Conservation (phyloP, 2,329 filamentous ascomycete genomes). For the Aspergillus intermedius region DNA sequence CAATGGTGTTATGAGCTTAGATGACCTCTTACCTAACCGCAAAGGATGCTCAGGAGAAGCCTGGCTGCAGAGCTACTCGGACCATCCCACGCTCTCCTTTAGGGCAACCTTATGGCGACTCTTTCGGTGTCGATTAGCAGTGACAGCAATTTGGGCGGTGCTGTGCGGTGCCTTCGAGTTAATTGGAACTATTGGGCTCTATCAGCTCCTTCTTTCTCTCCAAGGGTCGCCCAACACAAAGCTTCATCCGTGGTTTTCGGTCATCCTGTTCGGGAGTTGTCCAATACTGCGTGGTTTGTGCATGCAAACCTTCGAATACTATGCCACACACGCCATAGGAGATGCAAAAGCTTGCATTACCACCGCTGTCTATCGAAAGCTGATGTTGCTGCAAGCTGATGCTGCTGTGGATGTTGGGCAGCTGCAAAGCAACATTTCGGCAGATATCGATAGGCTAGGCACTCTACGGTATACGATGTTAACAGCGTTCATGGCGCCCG, state of each 20-base stretch:
- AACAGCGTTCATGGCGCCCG: conserved; percentile 9
- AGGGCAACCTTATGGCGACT: conserved; percentile 4
- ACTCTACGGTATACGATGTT: conserved; percentile 8
- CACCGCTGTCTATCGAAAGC: conserved; percentile 6
- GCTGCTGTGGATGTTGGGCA: conserved; percentile 5
- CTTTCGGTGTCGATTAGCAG: conserved; percentile 2
- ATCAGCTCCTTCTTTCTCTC: conserved; percentile 7
- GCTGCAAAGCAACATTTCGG: conserved; percentile 8
- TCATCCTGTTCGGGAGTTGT: conserved; percentile 4
- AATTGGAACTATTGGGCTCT: conserved; percentile 5
- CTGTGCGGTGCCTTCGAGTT: conserved; percentile 8
- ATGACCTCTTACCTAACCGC: conserved; percentile 1
- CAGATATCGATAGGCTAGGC: conserved; percentile 9
- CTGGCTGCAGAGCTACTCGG: conserved; percentile 1
- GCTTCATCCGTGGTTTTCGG: conserved; percentile 5
- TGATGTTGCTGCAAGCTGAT: conserved; percentile 1
- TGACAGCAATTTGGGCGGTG: conserved; percentile 3
- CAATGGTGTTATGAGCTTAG: conserved; percentile 1
- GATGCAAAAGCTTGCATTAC: conserved; percentile 6
- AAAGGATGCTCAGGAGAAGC: neutral
- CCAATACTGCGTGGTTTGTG: conserved; percentile 9
- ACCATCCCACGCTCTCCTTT: neutral
- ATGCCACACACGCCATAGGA: conserved; percentile 9
- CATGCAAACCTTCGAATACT: conserved; percentile 11
- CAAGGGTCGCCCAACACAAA: conserved; percentile 3